Base-by-base conservation (phyloP, 768 basidiomycete species). In the Tylopilus cervinicoccineus region DNA sequence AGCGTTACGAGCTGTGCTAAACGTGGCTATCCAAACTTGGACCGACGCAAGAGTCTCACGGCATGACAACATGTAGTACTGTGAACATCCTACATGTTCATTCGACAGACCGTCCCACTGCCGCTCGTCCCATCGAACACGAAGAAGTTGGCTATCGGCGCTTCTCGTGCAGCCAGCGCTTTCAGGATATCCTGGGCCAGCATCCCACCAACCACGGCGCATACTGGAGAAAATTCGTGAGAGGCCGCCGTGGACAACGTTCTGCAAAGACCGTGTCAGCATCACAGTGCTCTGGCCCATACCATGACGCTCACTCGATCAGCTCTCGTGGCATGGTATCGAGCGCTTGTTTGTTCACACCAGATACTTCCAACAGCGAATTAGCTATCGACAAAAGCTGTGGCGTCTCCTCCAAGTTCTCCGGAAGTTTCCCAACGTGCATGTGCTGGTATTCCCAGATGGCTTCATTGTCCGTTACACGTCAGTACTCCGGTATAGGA, bases 101-200 rank as follows among this genome's bases (percentile, higher is more conserved):
- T 73, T 31, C 72, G 69, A 53, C 69, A 81, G 12, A 89, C 87
- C 10, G 84, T 84, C 5, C 83, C 90, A 19, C 78, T 76, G 23
- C 91, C 91, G 2, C 80, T 84, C 55, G 74, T 80, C 10, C 92
- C 91, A 67, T 97, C 91, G 51, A 95, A 93, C 5, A 82, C 76
- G 54, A 94, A 85, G 53, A 96, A 85, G 66, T 99, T 99, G 43
- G 88, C 87, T 54, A 96, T 86, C 5, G 95, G 95, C 23, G 88
- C 81, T 59, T 98, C 96, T 43, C 92, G 85, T 47, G 86, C 90
- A 47, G 86, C 88, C 32, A 98, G 76, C 0, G 91, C 83, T 65
- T 96, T 93, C 33, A 99, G 74, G 43, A 97, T 86, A 64, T 99
- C 96, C 66, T 98, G 96, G 1, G 85, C 94, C 13, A 98, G 72